phyloP scores from a whole-genome alignment of 2,329 filamentous ascomycete species.

The Akanthomyces lecanii region DNA sequence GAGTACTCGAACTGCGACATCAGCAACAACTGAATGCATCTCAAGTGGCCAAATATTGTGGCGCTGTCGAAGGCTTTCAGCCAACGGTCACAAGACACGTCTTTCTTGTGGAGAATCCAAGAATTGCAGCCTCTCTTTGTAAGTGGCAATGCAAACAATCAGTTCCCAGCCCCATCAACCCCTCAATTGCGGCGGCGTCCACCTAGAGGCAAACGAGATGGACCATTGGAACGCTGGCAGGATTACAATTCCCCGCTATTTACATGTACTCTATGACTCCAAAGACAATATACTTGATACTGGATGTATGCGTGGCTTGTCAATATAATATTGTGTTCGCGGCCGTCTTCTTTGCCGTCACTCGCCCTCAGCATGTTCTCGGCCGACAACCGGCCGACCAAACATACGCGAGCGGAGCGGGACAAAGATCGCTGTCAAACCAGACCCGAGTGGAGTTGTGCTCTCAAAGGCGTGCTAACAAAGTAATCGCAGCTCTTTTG shows the following conservation, averaged over 20 bases:
- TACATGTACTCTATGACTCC: neutral
- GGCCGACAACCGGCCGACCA: neutral
- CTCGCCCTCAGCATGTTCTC: neutral
- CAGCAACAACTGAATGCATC: neutral
- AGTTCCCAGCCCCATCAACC: neutral
- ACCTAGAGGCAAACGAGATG: neutral
- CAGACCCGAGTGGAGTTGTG: neutral
- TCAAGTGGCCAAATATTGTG: neutral
- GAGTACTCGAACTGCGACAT: neutral
- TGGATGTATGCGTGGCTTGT: neutral
- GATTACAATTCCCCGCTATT: neutral
- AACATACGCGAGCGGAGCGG: neutral
- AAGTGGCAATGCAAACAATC: neutral
- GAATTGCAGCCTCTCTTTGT: neutral
- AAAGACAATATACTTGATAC: neutral
- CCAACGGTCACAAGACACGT: neutral
- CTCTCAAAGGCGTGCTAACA: neutral
- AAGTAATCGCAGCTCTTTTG: neutral
- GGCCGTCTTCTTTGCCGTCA: neutral
- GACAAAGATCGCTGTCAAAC: slow-evolving; percentile 6
- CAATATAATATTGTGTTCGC: neutral
- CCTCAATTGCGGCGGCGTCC: neutral
- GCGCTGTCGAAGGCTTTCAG: neutral
- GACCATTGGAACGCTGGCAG: neutral
- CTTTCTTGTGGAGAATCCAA: neutral